Conservation (phyloP, 768 basidiomycete species). For the Strobilomyces dryophilus region DNA sequence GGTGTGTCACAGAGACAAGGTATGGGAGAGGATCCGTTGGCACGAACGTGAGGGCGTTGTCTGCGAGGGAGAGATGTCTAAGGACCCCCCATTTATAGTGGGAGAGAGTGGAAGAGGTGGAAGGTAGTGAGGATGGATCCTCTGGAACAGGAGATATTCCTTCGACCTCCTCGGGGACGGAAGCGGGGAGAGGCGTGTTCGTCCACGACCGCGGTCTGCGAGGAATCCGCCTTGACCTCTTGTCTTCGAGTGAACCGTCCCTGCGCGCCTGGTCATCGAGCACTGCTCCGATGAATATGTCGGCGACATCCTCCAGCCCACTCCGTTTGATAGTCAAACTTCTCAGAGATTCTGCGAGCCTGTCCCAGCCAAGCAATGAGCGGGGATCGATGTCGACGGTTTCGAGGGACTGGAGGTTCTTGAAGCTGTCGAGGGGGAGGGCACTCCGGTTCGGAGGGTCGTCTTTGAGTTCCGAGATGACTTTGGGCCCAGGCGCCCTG, state of each 20-base stretch:
- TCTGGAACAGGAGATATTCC: constrained; percentile 11
- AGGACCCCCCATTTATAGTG: constrained; percentile 71
- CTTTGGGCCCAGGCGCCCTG: constrained; percentile 56
- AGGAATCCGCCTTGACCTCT: constrained; percentile 43
- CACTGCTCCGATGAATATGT: constrained; percentile 73
- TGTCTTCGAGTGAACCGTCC: constrained; percentile 48
- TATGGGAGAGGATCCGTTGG: constrained; percentile 62
- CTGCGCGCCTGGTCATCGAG: constrained; percentile 69
- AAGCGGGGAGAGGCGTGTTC: constrained; percentile 48
- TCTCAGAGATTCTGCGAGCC: constrained; percentile 61
- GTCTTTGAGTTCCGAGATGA: constrained; percentile 63
- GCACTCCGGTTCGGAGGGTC: constrained; percentile 72
- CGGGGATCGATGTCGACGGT: constrained; percentile 82
- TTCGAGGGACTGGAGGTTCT: constrained; percentile 73
- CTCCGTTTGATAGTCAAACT: constrained; percentile 75
- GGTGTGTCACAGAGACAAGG: constrained; percentile 71
- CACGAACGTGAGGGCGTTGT: constrained; percentile 79
- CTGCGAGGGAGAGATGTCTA: constrained; percentile 69
- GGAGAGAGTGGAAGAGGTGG: constrained; percentile 41
- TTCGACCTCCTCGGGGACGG: constrained; percentile 52
- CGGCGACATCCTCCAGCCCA: constrained; percentile 76
- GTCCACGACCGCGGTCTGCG: constrained; percentile 45
- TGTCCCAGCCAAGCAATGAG: constrained; percentile 79
- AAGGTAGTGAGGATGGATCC: constrained; percentile 17
- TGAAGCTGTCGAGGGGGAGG: constrained; percentile 80